A percentile compares a stretch with the other conserved stretches of the same genome.
Evolutionary conservation across 148 eudicot genomes (phyloP).

Genomic region (Drosera capensis): DNA sequence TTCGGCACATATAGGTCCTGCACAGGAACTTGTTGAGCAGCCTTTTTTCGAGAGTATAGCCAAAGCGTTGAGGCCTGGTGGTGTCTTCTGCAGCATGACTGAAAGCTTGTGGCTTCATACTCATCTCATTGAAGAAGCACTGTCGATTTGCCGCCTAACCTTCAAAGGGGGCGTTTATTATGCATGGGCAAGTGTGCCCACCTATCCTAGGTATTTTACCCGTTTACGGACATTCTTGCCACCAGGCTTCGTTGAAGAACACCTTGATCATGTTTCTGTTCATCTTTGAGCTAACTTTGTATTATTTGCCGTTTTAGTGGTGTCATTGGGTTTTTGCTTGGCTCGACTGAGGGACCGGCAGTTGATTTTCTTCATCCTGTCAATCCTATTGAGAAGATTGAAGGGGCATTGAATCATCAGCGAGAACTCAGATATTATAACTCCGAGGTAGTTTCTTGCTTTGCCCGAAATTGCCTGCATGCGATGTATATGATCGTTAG

Average conservation of each 20-base stretch:
- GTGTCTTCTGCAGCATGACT: constrained; percentile 96
- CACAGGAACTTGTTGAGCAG: constrained; percentile 80
- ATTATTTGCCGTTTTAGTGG: constrained; percentile 36
- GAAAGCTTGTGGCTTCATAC: constrained; percentile 99
- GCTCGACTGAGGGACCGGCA: constrained; percentile 79
- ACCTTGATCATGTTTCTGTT: background rate
- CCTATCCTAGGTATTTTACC: constrained; percentile 99
- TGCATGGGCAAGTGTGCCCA: constrained; percentile 97
- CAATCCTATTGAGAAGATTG: constrained; percentile 84
- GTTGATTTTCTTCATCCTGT: constrained; percentile 79
- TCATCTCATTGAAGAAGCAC: constrained; percentile 83
- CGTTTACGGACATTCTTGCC: no score
- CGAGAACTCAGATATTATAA: constrained; percentile 71
- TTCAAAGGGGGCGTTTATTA: constrained; percentile 88
- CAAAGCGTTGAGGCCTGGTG: constrained; percentile 90
- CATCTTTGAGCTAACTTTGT: background rate
- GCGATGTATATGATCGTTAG: no score
- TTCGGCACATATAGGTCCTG: constrained; percentile 80
- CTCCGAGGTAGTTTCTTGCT: constrained; percentile 47
- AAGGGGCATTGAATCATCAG: constrained; percentile 42
- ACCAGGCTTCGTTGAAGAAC: no score
- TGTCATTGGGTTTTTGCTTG: constrained; percentile 74
- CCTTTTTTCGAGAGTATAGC: constrained; percentile 85
- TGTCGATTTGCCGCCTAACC: constrained; percentile 51
- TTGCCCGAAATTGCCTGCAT: no score